Evolutionary conservation across 805 yeast genomes (phyloP).

Genomic region (Saccharomycopsis oosterbeekiorum): DNA sequence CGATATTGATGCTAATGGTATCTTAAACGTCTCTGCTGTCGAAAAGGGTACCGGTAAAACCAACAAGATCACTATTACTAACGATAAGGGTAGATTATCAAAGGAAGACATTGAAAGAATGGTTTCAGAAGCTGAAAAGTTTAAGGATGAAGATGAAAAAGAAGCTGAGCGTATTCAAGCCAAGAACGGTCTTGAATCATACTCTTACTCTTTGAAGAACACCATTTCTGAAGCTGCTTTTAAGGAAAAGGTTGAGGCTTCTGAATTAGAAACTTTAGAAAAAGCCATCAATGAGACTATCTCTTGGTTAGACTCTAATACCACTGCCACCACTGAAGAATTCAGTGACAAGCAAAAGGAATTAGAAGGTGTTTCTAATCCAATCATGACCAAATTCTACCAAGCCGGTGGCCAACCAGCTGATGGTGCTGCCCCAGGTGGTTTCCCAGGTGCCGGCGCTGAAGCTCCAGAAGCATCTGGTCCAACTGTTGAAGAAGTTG

Average conservation of each 20-base stretch:
- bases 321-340: constrained; percentile 89
- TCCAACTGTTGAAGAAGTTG: constrained; percentile 80
- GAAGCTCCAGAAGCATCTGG: constrained; percentile 39
- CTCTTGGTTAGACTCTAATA: constrained; percentile 88
- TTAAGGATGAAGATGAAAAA: constrained; percentile 92
- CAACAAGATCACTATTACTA: constrained; percentile 94
- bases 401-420: constrained; percentile 78
- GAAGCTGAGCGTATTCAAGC: constrained; percentile 89
- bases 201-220: constrained; percentile 88
- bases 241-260: constrained; percentile 70
- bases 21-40: constrained; percentile 89
- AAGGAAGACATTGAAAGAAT: constrained; percentile 96
- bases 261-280: constrained; percentile 58
- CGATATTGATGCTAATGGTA: constrained; percentile 96
- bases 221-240: constrained; percentile 63
- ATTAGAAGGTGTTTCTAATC: constrained; percentile 90
- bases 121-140: constrained; percentile 97
- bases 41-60: constrained; percentile 99
- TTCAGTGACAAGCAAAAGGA: constrained; percentile 90
- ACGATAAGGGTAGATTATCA: constrained; percentile 97
- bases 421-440: constrained; percentile 28
- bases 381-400: constrained; percentile 95
- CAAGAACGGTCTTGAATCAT: constrained; percentile 93
- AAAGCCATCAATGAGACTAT: constrained; percentile 82
- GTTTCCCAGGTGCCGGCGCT: constrained; percentile 54